Evolutionary conservation across 345 rosid species (phyloP), one percentile per base, ranked within the genome.

Genomic region (Lagerstroemia speciosa): DNA sequence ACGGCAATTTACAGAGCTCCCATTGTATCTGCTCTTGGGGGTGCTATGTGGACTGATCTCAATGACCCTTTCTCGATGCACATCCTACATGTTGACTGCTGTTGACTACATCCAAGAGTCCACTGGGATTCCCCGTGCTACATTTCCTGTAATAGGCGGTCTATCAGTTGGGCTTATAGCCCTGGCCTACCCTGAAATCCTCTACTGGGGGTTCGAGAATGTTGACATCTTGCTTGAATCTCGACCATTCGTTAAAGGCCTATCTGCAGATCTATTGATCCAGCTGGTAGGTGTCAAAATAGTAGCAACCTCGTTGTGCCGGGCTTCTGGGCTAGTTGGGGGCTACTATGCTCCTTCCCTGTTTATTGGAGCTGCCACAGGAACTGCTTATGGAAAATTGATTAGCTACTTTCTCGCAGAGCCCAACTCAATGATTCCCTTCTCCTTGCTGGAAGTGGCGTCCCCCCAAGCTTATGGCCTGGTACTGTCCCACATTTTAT

Each of bases 391-490:
- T 76, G 98, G 98, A 68, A 90, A 93, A 71, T 73, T 89, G 72
- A 82, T 93, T 78, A 79, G 82, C 76, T 75, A 83, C 64, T 89
- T 78, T 69, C 78, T 88, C 76, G 75, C 88, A 69, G 85, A 85
- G 76, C 76, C 78, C 36, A 72, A 82, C 74, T 81, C 90, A 57
- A 76, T 76, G 5, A 17, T 85, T 67, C 78, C 74, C 72, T 82
- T 87, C 78, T 86, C 96, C 65, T 34, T 93, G 72, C 70, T 90
- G 78, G 98, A 93, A 81, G 93, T 87, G 74, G 97, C 98, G 14
- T 86, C 96, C 0, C 98, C 96, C 33, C 97, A 90, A 83, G 98
- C 98, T 37, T 93, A 93, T 84, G 97, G 97, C 80, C 82, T 90
- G 97, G 97, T 90, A 88, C 65, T 73, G 67, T 38, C 55, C n/a